Evolutionary conservation across 164 flowering plant genomes (phyloP), one percentile per base, ranked within the genome.

Genomic region (Magnolia changhungtana): DNA sequence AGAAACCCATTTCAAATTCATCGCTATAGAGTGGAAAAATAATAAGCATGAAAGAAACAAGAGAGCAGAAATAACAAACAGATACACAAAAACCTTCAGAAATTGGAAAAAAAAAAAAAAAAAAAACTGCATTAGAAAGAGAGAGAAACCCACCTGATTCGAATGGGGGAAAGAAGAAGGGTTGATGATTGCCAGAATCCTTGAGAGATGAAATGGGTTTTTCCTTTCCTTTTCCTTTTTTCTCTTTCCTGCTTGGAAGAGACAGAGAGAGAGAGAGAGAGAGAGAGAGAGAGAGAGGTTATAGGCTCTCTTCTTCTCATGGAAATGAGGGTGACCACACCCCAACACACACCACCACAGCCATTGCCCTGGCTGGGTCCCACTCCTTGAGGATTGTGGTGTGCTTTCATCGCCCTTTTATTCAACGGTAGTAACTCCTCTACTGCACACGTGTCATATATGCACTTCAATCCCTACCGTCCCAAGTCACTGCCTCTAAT

Each of bases 321-420:
- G 72, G 37, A 70, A 70, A 70, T n/a, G 72, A 70, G 72, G 72
- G 52, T 20, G 20, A 49, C 72, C 72, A 70, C 55, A 50, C 21
- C 52, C 52, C 27, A 70, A 10, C 50, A 18, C 50, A 31, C 11
- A 18, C 58, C 8, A 27, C 45, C 52, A 18, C 19, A 0, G 19
- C n/a, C 19, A 7, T 21, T 69, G 18, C 58, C 52, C 37, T 13
- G 7, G 45, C 2, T 70, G 72, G 72, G 72, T n/a, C 72, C 72
- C 72, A 50, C 72, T 3, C 55, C 72, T 37, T 0, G 45, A 37
- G 45, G 45, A 37, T 37, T 37, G 6, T 37, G 45, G 45, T 37
- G 45, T 37, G 45, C 45, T 37, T 37, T 37, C 45, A 37, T 37
- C 45, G 5, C 45, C 6, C 45, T 37, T 37, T 37, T 37, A 37